Base-by-base conservation (phyloP, 1,284 basidiomycete species). In the Boletus chippewaensis region DNA sequence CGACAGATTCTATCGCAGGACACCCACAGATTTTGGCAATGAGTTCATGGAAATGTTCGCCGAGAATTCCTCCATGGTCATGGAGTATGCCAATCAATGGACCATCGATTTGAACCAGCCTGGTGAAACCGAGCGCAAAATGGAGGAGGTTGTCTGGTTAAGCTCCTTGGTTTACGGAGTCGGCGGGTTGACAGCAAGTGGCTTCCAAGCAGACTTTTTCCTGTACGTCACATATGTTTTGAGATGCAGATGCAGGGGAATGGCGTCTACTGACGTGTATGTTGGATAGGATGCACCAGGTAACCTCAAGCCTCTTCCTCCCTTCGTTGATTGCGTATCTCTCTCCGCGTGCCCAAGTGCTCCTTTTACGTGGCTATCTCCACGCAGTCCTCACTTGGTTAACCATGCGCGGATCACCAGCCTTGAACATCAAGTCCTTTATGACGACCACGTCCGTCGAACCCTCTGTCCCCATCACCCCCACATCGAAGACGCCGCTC, bases 261-360 rank as follows among this genome's bases (percentile, higher is more conserved):
- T 13, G 3, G 4, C 16, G 8, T 36, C 2, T 4, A 36, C 35
- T 44, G n/a, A 9, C 44, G n/a, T 24, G 12, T 5, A n/a, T 39
- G 13, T 32, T 43, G 45, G 3, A 3, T 12, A 80, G 79, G 11
- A 75, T 79, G 73, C 79, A 80, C 53, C 57, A 78, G 22, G 73
- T 80, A 42, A 81, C 79, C 0, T 78, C 77, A 18, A 73, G 74
- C 8, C 59, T 78, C 29, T 80, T 80, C 59, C 61, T 79, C 20
- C 68, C 74, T 1, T 71, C 79, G 1, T 54, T 74, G 40, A 54
- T 71, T 5, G 61, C 69, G 8, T 62, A 67, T 50, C 55, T 79
- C 16, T 61, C 65, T 15, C 71, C 68, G 0, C 54, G 61, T 0
- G 73, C 72, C 1, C 70, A 73, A 59, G 66, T 58, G 2, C 58